Conservation (phyloP, 2,329 filamentous ascomycete genomes). For the Alternaria postmessia region DNA sequence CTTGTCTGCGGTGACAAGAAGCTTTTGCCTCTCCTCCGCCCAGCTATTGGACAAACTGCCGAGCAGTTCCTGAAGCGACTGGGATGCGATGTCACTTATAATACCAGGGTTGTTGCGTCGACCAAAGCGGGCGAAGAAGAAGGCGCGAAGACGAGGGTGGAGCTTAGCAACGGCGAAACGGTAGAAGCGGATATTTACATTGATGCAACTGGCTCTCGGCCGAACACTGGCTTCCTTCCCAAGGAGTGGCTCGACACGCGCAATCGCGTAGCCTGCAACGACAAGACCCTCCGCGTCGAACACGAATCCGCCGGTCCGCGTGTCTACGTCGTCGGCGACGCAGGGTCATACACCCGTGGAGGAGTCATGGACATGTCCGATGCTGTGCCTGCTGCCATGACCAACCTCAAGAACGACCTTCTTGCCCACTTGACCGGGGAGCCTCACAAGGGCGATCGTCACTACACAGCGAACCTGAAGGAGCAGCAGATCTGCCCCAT, state of each 20-base stretch:
- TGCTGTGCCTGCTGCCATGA: constrained; percentile 54
- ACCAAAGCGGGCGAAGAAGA: constrained; percentile 39
- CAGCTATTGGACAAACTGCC: constrained; percentile 55
- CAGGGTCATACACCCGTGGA: constrained; percentile 55
- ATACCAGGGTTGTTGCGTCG: constrained; percentile 45
- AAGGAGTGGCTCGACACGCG: constrained; percentile 57
- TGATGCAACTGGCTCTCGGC: constrained; percentile 60
- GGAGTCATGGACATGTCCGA: constrained; percentile 55
- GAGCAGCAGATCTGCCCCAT: constrained; percentile 49
- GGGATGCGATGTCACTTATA: constrained; percentile 57
- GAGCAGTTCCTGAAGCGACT: constrained; percentile 57
- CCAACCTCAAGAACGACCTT: constrained; percentile 59
- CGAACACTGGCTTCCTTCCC: constrained; percentile 64
- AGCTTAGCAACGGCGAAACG: constrained; percentile 57
- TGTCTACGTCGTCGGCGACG: constrained; percentile 61
- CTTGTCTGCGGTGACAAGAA: constrained; percentile 55
- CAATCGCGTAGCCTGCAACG: constrained; percentile 59
- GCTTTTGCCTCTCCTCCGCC: constrained; percentile 56
- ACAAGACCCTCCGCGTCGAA: constrained; percentile 58
- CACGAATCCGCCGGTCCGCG: constrained; percentile 52
- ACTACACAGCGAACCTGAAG: constrained; percentile 42
- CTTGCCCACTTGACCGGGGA: constrained; percentile 41
- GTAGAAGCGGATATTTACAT: constrained; percentile 63
- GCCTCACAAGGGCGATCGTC: constrained; percentile 39
- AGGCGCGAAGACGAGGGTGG: constrained; percentile 54